Evolutionary conservation across 108 stramenopile genomes (phyloP), one percentile per base, ranked within the genome.

Genomic region (Chaetoceros tenuissimus): DNA sequence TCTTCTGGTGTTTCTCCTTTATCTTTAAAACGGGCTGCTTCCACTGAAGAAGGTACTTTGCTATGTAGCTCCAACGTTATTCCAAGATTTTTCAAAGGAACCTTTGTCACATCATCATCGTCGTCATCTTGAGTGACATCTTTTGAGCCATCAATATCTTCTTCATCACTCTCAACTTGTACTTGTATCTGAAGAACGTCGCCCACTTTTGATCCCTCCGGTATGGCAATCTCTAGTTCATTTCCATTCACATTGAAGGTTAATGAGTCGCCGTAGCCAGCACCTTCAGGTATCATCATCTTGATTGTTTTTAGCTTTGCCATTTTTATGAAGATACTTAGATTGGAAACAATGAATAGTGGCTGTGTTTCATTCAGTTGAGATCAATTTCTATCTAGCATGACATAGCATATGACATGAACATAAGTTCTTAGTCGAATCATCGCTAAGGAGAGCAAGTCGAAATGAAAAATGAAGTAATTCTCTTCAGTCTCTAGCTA

Each of bases 111-210:
- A 59, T 53, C 13, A 26, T 46, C 26, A 13, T 53, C 26, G 7
- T n/a, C 28, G 28, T 31, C 28, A 30, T 55, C 28, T 27, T 18
- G 26, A 16, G 53, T 26, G 18, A 50, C 25, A 7, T 62, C 50
- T 20, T 55, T 59, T 1, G n/a, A 17, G 2, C 5, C 55, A 45
- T 26, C 47, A 56, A 55, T 53, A 46, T 59, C 23, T 7, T 51
- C 58, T 21, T 56, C 29, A 5, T 48, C 34, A 24, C 30, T 31
- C 13, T 34, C 53, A 18, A 30, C 47, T 21, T 34, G 80, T 8
- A 89, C 53, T 60, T 84, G 74, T 17, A 89, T 70, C 51, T 66
- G 31, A 66, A 89, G 64, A 8, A 85, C 73, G 62, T 89, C 82
- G 24, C 84, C 82, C 23, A 69, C 44, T 20, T 52, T 5, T 2